phyloP scores from a whole-genome alignment of 345 rosid genomes.

The Eucalyptus rudis region DNA sequence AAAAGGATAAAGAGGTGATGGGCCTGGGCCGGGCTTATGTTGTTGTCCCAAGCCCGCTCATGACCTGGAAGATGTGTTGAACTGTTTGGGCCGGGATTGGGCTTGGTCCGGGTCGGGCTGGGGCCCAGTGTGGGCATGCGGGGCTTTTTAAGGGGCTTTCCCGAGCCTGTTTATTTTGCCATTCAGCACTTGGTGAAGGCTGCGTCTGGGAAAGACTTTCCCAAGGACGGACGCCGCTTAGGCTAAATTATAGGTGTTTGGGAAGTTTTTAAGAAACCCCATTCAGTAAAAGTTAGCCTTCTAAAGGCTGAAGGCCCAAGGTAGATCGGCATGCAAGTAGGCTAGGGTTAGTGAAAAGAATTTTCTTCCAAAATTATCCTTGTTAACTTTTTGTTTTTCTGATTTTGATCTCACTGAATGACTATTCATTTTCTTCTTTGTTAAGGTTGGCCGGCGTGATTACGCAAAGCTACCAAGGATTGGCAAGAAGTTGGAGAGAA shows the following conservation, averaged over 20 bases:
- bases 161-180: neutral
- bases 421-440: too few relatives aligned
- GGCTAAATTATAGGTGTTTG: too few relatives aligned
- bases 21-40: neutral
- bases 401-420: too few relatives aligned
- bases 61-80: neutral
- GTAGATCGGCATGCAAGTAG: too few relatives aligned
- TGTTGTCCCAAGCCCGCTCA: neutral
- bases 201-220: too few relatives aligned
- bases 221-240: too few relatives aligned
- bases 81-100: neutral
- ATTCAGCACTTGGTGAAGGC: neutral
- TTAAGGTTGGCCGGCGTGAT: accelerated
- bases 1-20: neutral
- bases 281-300: too few relatives aligned
- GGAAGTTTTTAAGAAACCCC: too few relatives aligned
- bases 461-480: accelerated
- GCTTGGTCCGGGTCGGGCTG: neutral
- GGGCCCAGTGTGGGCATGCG: neutral
- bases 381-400: too few relatives aligned
- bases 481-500: accelerated
- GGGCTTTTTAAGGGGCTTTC: neutral
- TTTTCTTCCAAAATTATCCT: too few relatives aligned
- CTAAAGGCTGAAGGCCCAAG: too few relatives aligned
- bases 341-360: too few relatives aligned